phyloP scores from a whole-genome alignment of 371 early-diverging fungal species.

The Smittium culicis region DNA sequence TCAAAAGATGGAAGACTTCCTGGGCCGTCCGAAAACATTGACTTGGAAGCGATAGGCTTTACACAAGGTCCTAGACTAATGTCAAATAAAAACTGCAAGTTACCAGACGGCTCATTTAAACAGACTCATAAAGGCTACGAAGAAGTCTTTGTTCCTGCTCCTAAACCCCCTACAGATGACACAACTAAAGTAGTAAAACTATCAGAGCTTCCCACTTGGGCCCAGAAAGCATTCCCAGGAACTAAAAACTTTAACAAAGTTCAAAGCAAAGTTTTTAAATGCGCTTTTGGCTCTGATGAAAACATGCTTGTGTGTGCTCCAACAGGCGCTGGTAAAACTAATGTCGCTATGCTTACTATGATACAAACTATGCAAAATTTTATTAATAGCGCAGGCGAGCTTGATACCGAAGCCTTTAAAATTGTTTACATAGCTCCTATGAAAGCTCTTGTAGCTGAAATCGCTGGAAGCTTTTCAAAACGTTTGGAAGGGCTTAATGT shows the following conservation, averaged over 20 bases:
- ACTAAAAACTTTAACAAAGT: slow-evolving; percentile 69
- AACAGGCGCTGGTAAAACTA: slow-evolving; percentile 99
- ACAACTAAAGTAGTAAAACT: slow-evolving; percentile 61
- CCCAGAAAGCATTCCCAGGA: slow-evolving; percentile 63
- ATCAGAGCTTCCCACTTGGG: slow-evolving; percentile 69
- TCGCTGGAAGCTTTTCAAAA: slow-evolving; percentile 77
- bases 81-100: slow-evolving; percentile 86
- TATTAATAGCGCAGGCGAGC: slow-evolving; percentile 57
- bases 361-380: slow-evolving; percentile 70
- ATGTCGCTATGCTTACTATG: slow-evolving; percentile 93
- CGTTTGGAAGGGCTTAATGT: slow-evolving; percentile 71
- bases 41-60: slow-evolving; percentile 73
- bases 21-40: slow-evolving; percentile 43
- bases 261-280: slow-evolving; percentile 79
- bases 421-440: slow-evolving; percentile 99
- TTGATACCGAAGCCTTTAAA: slow-evolving; percentile 77
- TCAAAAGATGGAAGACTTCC: slow-evolving; percentile 11
- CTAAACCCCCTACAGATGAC: slow-evolving; percentile 45
- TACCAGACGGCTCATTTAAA: slow-evolving; percentile 91
- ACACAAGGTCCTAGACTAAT: slow-evolving; percentile 85
- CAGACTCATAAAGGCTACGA: slow-evolving; percentile 88
- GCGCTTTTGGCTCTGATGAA: slow-evolving; percentile 76
- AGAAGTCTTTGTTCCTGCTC: slow-evolving; percentile 92
- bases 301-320: slow-evolving; percentile 98
- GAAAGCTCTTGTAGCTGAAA: slow-evolving; percentile 98